Conservation (phyloP, 495 filamentous ascomycete genomes). For the Trichoderma gamsii region DNA sequence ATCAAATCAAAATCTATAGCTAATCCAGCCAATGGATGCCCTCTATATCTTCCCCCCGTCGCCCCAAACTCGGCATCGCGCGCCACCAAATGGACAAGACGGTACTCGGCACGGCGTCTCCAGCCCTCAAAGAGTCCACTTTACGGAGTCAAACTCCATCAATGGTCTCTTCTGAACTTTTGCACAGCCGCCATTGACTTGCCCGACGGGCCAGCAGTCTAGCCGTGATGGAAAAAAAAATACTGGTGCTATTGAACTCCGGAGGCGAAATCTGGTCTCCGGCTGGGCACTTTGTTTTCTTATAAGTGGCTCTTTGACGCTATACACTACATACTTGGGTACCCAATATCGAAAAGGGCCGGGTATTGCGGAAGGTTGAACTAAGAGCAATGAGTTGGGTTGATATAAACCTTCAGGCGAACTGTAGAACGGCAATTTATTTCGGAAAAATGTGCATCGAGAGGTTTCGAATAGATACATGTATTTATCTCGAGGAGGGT, state of each 20-base stretch:
- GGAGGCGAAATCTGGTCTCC: not conserved
- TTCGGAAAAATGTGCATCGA: too few species aligned
- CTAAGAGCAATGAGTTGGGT: too few species aligned
- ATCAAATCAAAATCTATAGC: too few species aligned
- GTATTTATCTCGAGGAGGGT: too few species aligned
- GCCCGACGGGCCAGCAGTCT: not conserved
- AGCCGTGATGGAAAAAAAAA: not conserved
- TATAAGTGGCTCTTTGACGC: too few species aligned
- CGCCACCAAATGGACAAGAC: not conserved
- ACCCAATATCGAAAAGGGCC: too few species aligned
- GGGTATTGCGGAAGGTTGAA: too few species aligned
- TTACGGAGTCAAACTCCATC: conserved; percentile 7
- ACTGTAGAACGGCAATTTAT: too few species aligned
- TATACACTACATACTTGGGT: too few species aligned
- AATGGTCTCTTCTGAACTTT: not conserved
- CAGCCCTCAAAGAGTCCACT: not conserved
- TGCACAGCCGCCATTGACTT: conserved; percentile 1
- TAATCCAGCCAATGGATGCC: not conserved
- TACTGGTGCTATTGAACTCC: not conserved
- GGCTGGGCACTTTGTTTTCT: not conserved
- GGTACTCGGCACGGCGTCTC: conserved; percentile 6
- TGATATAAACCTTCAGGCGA: too few species aligned
- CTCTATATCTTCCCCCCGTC: not conserved
- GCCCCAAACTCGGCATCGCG: not conserved
- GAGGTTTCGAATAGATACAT: too few species aligned